Conservation (phyloP, 2,329 filamentous ascomycete genomes). For the Colletotrichum orbiculare region DNA sequence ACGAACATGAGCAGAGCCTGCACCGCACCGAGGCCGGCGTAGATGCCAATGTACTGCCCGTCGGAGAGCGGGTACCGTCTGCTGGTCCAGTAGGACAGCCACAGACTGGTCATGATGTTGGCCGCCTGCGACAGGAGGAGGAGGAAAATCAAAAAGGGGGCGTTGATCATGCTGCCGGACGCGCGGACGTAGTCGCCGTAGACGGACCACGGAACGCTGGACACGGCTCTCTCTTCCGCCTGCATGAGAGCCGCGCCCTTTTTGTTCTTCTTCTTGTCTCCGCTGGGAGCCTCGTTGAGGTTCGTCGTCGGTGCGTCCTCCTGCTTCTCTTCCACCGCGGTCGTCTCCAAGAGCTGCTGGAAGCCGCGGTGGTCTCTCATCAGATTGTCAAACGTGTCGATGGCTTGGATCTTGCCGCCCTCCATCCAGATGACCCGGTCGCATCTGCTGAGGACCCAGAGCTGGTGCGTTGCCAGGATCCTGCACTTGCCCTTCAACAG, state of each 20-base stretch:
- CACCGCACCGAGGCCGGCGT: constrained; percentile 75
- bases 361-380: constrained; percentile 85
- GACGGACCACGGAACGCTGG: constrained; percentile 82
- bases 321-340: constrained; percentile 75
- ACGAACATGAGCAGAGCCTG: constrained; percentile 82
- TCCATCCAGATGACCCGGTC: constrained; percentile 96
- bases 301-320: constrained; percentile 58
- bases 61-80: constrained; percentile 75
- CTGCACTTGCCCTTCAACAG: constrained; percentile 89
- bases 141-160: constrained; percentile 70
- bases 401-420: constrained; percentile 81
- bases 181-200: constrained; percentile 82
- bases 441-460: constrained; percentile 90
- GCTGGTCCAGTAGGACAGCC: constrained; percentile 95
- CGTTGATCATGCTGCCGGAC: constrained; percentile 77
- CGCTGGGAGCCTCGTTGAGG: constrained; percentile 52
- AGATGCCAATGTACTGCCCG: constrained; percentile 78
- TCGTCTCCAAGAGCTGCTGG: constrained; percentile 85
- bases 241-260: constrained; percentile 78
- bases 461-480: constrained; percentile 92
- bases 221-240: constrained; percentile 73
- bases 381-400: constrained; percentile 90
- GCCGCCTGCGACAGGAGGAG: constrained; percentile 81
- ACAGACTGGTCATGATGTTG: constrained; percentile 89
- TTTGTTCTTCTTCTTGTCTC: constrained; percentile 64